Percentiles rank a stretch among this genome's conserved stretches.
Evolutionary conservation across 768 basidiomycete genomes (phyloP).

Genomic region (Lepiota venenata): DNA sequence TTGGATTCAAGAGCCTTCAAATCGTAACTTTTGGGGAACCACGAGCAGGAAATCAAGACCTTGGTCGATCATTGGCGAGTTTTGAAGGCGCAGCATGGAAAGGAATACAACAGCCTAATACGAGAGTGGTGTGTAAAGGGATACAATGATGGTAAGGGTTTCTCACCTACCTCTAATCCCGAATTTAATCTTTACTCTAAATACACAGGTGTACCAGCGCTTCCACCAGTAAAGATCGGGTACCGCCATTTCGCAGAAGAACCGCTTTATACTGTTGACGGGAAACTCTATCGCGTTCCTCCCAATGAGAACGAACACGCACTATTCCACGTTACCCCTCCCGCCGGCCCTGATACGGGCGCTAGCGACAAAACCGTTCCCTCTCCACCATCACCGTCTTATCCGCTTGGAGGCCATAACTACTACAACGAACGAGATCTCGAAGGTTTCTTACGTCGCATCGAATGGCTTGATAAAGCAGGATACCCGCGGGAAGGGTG

Average conservation of each 20-base stretch:
- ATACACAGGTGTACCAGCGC: constrained; percentile 46
- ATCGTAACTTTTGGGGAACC: constrained; percentile 51
- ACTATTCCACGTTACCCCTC: constrained; percentile 33
- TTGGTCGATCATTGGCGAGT: constrained; percentile 41
- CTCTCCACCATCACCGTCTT: constrained; percentile 17
- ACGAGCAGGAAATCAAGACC: constrained; percentile 40
- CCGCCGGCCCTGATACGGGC: not conserved
- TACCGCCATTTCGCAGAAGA: constrained; percentile 47
- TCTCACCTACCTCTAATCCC: not conserved
- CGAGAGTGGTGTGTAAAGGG: constrained; percentile 49
- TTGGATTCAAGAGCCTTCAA: constrained; percentile 29
- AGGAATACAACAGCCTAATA: constrained; percentile 33
- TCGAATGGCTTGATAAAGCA: constrained; percentile 39
- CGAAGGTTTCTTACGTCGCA: constrained; percentile 39
- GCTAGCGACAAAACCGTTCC: no score
- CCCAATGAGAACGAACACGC: constrained; percentile 42
- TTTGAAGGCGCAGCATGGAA: constrained; percentile 29
- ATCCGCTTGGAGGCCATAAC: constrained; percentile 58
- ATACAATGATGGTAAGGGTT: constrained; percentile 50
- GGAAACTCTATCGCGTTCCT: constrained; percentile 45
- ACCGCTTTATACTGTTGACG: constrained; percentile 48
- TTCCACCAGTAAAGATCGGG: constrained; percentile 51
- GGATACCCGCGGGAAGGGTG: constrained; percentile 32
- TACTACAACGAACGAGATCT: constrained; percentile 58
- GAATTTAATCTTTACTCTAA: not conserved